Percentiles rank a stretch among this genome's conserved stretches.
Conservation (phyloP, 345 rosid genomes). For the Hypericum perforatum region DNA sequence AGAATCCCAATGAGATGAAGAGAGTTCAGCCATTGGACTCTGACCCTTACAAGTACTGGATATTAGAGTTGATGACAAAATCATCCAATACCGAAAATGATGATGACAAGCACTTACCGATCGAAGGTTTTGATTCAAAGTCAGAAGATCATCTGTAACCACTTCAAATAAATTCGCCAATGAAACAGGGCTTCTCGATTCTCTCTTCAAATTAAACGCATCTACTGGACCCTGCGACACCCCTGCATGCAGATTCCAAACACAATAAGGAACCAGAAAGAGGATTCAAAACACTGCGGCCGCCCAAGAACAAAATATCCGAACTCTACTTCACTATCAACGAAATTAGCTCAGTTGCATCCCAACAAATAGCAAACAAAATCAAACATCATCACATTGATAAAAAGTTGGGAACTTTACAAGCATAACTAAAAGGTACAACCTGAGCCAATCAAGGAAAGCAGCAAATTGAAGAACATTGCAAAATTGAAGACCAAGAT, state of each 20-base stretch:
- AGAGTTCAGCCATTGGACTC: no score
- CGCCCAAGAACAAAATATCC: no score
- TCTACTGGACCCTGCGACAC: conserved; percentile 40
- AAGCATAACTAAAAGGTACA: not conserved
- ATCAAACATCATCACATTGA: no score
- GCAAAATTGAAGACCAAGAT: no score
- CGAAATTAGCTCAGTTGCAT: no score
- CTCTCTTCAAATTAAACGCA: conserved; percentile 43
- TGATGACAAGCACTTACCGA: conserved; percentile 43
- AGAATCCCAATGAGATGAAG: no score
- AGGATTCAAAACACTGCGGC: not conserved
- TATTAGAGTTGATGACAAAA: no score
- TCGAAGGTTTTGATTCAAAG: conserved; percentile 74
- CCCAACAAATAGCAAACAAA: no score
- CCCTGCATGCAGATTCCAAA: conserved; percentile 6
- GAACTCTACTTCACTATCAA: not conserved
- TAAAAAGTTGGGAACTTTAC: no score
- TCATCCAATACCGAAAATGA: no score
- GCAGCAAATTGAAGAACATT: not conserved
- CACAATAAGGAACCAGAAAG: not conserved
- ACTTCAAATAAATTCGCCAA: conserved; percentile 57
- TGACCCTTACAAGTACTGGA: no score
- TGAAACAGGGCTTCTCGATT: conserved; percentile 37
- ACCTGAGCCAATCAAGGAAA: not conserved
- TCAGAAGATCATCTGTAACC: conserved; percentile 75